Evolutionary conservation across 768 basidiomycete genomes (phyloP).

Genomic region (Lepiota brunneoincarnata): DNA sequence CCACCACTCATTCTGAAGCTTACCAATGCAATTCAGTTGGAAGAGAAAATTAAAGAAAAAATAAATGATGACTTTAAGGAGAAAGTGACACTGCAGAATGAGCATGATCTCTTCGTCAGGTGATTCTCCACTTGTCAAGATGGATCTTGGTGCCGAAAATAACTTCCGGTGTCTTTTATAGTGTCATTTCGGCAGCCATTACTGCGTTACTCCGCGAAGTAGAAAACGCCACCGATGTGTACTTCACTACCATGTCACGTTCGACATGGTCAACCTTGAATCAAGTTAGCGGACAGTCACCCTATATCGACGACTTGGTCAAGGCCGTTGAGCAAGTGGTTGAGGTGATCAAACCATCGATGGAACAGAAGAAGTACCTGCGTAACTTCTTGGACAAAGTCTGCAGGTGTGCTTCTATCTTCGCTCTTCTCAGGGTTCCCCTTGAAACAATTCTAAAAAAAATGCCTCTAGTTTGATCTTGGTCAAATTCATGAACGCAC

Average conservation of each 20-base stretch:
- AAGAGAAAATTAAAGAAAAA: slow-evolving; percentile 86
- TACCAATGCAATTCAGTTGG: slow-evolving; percentile 53
- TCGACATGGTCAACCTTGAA: slow-evolving; percentile 76
- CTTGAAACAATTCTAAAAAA: slow-evolving; percentile 6
- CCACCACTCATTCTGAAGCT: background rate
- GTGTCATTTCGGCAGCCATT: slow-evolving; percentile 84
- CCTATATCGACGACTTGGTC: slow-evolving; percentile 76
- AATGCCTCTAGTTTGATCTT: slow-evolving; percentile 61
- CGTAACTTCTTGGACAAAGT: slow-evolving; percentile 94
- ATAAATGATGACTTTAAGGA: slow-evolving; percentile 75
- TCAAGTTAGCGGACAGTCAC: slow-evolving; percentile 85
- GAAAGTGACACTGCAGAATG: slow-evolving; percentile 76
- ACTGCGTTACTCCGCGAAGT: slow-evolving; percentile 79
- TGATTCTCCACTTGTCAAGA: slow-evolving; percentile 28
- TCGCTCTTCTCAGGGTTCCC: background rate
- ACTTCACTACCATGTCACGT: slow-evolving; percentile 73
- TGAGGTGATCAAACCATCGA: slow-evolving; percentile 71
- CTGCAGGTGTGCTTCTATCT: slow-evolving; percentile 57
- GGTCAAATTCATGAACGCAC: slow-evolving; percentile 82
- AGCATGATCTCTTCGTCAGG: slow-evolving; percentile 90
- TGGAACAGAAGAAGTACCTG: slow-evolving; percentile 94
- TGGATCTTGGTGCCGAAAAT: background rate
- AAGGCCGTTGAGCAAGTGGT: slow-evolving; percentile 72
- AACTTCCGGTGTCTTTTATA: slow-evolving; percentile 24
- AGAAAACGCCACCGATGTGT: slow-evolving; percentile 77